Conservation (phyloP, 164 flowering plant species). For the Dillenia suffruticosa region DNA sequence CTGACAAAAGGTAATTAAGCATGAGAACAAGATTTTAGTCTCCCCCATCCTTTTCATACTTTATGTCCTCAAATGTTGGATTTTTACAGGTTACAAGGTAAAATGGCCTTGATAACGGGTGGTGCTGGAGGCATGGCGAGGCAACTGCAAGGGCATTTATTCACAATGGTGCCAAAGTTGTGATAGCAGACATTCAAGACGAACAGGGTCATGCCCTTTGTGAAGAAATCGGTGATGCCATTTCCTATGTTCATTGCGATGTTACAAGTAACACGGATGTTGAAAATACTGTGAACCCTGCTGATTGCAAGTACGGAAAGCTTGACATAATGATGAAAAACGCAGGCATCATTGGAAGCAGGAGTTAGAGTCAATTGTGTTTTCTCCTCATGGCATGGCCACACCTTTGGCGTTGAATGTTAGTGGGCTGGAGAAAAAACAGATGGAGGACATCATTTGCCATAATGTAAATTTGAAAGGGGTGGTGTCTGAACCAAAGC, state of each 20-base stretch:
- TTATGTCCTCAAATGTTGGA: no score
- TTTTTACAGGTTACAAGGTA: slow-evolving; percentile 24
- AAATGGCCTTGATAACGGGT: slow-evolving; percentile 40
- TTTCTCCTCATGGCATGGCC: no score
- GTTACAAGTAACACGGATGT: slow-evolving; percentile 28
- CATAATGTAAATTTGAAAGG: no score
- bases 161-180: slow-evolving; percentile 32
- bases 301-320: slow-evolving; percentile 25
- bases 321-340: slow-evolving; percentile 48
- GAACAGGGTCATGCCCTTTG: slow-evolving; percentile 20
- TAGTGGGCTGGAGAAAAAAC: no score
- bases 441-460: no score
- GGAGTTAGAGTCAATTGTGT: no score
- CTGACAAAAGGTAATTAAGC: no score
- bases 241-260: slow-evolving; percentile 33
- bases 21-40: no score
- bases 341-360: slow-evolving; percentile 16
- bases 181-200: slow-evolving; percentile 42
- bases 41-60: no score
- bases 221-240: slow-evolving; percentile 1
- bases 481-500: no score
- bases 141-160: slow-evolving; percentile 17
- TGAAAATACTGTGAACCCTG: slow-evolving; percentile 15
- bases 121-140: slow-evolving; percentile 41
- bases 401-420: no score